Base-by-base conservation (phyloP, 352 stramenopile genomes). In the Phytopythium boreale region DNA sequence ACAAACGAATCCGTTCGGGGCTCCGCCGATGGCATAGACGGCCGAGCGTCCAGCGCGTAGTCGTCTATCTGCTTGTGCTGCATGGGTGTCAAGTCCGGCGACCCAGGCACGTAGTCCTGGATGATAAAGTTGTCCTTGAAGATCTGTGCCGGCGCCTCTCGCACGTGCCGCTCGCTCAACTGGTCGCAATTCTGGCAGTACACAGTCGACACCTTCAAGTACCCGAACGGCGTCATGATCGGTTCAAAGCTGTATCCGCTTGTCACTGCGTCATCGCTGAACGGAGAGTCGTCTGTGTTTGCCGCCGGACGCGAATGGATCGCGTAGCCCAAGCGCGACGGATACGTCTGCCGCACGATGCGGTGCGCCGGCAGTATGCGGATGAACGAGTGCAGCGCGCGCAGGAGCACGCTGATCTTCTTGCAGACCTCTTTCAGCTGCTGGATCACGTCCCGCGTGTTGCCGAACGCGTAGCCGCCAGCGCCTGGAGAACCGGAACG, bases 41-140 rank as follows among this genome's bases (percentile, higher is more conserved):
- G 58, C 12, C 39, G 53, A 12, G 34, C 36, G 20, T 41, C 41
- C 22, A 61, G 39, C 6, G 41, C 22, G 19, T 61, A 61, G 37
- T 61, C 56, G 1, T 64, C 46, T 7, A 47, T 41, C 31, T 24
- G 34, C 46, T 50, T 15, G 31, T 46, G 46, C 37, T 57, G 59
- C 70, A n/a, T 63, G 26, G 69, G 39, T 12, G 66, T 53, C 46
- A 76, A 63, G 49, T 92, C 75, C 0, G 87, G 84, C 0, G 85
- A 92, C 0, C 71, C 73, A 0, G 87, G 84, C 8, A 95, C 85
- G 65, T 95, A 95, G 56, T 95, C 85, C 46, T 93, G 83, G 57
- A 95, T 95, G 63, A 95, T 93, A 41, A 79, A 86, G 52, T 93
- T 88, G 47, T 89, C 74, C 37, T 91, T 74, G 46, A 93, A 89